Percentiles rank a stretch among this genome's conserved stretches.
Evolutionary conservation across 805 yeast species (phyloP).

Genomic region (Hanseniaspora jakobsenii): DNA sequence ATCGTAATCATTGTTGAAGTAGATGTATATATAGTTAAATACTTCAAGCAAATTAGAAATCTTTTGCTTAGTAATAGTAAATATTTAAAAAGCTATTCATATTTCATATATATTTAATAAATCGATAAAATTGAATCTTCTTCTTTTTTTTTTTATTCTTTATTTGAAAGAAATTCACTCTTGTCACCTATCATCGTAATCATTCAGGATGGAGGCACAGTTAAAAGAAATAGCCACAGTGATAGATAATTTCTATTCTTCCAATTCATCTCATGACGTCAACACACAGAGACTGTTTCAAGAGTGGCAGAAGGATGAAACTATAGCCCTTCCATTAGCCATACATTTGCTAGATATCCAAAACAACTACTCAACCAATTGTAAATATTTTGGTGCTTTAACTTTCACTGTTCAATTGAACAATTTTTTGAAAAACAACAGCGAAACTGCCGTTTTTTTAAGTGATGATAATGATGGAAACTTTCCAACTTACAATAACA

Average conservation of each 20-base stretch:
- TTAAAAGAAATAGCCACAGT: constrained; percentile 14
- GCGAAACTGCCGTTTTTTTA: constrained; percentile 2
- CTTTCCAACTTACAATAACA: neutral
- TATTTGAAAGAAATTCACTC: too few species aligned
- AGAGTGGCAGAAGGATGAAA: constrained; percentile 23
- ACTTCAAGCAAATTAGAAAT: too few species aligned
- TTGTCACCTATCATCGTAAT: too few species aligned
- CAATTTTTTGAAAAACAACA: constrained; percentile 1
- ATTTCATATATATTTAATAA: too few species aligned
- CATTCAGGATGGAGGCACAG: too few species aligned
- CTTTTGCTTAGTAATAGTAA: too few species aligned
- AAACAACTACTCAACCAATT: constrained; percentile 21
- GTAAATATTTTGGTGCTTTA: constrained; percentile 28
- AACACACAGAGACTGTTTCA: constrained; percentile 26
- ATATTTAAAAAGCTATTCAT: too few species aligned
- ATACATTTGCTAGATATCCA: constrained; percentile 20
- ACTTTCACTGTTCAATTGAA: constrained; percentile 28
- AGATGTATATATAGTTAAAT: too few species aligned
- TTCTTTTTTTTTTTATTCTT: too few species aligned
- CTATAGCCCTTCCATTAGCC: constrained; percentile 24
- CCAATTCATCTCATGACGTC: constrained; percentile 24
- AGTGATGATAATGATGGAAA: neutral
- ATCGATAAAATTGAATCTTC: too few species aligned
- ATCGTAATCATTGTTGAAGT: too few species aligned
- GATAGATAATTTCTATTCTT: constrained; percentile 25